A percentile compares a stretch with the other conserved stretches of the same genome.
These are phyloP conservation scores for Trypanosoma congolense DNA, from an alignment of 208 protist genomes.

Conservation along the genomic window DNA sequence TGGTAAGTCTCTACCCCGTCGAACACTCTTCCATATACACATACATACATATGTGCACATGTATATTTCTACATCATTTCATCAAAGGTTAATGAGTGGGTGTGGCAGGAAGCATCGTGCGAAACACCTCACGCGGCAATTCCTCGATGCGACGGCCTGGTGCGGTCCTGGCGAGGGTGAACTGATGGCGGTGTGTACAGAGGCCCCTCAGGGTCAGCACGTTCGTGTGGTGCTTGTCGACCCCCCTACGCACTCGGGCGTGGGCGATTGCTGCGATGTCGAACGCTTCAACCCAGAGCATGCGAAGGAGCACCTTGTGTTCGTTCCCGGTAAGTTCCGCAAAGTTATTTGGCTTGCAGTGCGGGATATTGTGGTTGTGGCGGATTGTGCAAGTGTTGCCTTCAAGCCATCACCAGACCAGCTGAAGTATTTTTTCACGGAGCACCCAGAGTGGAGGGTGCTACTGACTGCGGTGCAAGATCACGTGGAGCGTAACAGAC, in stretches of 20 bases:
- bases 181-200: constrained; percentile 60
- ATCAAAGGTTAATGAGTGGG: constrained; percentile 75
- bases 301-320: constrained; percentile 37
- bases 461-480: constrained; percentile 37
- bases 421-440: constrained; percentile 51
- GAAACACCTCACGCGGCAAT: constrained; percentile 78
- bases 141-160: constrained; percentile 57
- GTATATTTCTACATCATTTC: not conserved
- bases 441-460: constrained; percentile 35
- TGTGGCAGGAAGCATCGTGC: constrained; percentile 76
- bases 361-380: constrained; percentile 71
- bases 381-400: constrained; percentile 38
- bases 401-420: constrained; percentile 81
- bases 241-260: not conserved
- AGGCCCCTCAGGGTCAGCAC: constrained; percentile 67
- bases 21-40: no score
- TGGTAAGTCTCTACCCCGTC: no score
- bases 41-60: not conserved
- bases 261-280: no score
- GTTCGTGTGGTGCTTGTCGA: constrained; percentile 51
- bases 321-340: constrained; percentile 81
- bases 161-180: constrained; percentile 39
- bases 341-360: constrained; percentile 86
- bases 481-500: constrained; percentile 28
- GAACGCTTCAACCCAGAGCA: not conserved